Evolutionary conservation across 768 basidiomycete genomes (phyloP), one percentile per base, ranked within the genome.

Genomic region (Tephrocybe rancida): DNA sequence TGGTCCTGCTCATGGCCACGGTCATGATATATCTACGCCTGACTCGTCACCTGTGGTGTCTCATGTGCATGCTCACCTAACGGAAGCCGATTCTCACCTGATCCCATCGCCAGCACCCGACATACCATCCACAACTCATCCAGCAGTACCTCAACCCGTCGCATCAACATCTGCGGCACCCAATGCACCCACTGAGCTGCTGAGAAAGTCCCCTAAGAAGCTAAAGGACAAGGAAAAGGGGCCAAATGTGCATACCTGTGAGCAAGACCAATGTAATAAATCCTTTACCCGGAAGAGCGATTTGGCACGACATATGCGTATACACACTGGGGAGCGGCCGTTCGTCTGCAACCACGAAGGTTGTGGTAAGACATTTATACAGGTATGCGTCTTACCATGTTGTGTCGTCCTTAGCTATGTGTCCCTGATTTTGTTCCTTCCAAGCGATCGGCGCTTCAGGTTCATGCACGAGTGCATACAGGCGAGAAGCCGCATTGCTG

Each of bases 401-500:
- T n/a, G 51, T 43, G 6, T 34, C 42, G 24, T 43, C 43, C 22
- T 16, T 51, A 25, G 16, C 27, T 37, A 29, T n/a, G 39, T 50
- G 44, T 46, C 35, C 41, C 58, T 56, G 41, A 55, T 6, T 3
- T 41, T 41, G 46, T 41, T 22, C 47, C 61, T 57, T 54, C 56
- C 55, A 68, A 96, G 90, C 85, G 91, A 49, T 95, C 92, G 18
- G 93, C 93, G 24, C 75, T 96, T 52, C 90, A 91, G 56, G 93
- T 96, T 1, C 94, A 96, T 67, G 77, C 80, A 46, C 86, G 94
- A 18, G 91, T 93, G 2, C 94, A 96, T 66, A 95, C 94, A 4
- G 94, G 94, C 34, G 94, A 96, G 73, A 91, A 92, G 62, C 94
- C 94, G 9, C 94, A 96, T 67, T 82, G 78, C 44, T 96, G 94